A percentile compares a stretch with the other conserved stretches of the same genome.
These are phyloP conservation scores for Tylopilus cervinicoccineus DNA, from an alignment of 768 basidiomycete genomes.

Conservation along the genomic window DNA sequence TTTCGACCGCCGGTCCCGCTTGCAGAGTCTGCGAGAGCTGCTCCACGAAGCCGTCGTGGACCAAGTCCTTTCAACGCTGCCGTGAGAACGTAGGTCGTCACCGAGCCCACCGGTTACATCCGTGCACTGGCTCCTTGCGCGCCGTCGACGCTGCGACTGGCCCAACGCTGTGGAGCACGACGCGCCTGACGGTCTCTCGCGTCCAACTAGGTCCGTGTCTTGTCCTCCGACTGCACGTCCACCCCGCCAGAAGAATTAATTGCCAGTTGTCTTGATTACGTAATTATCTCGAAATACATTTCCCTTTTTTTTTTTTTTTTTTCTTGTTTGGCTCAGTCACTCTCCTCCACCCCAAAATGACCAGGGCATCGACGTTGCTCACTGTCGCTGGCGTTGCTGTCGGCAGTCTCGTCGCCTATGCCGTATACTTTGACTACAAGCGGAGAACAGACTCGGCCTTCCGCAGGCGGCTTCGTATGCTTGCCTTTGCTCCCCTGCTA, in stretches of 20 bases:
- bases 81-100: constrained; percentile 18
- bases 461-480: constrained; percentile 83
- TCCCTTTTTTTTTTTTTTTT: constrained; percentile 3
- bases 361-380: constrained; percentile 37
- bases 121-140: neutral
- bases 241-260: too few relatives aligned
- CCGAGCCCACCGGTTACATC: constrained; percentile 12
- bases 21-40: constrained; percentile 16
- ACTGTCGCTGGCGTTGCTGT: constrained; percentile 45
- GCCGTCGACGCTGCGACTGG: too few relatives aligned
- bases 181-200: too few relatives aligned
- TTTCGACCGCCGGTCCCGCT: constrained; percentile 21
- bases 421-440: constrained; percentile 92
- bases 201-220: too few relatives aligned
- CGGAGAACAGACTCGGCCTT: constrained; percentile 85
- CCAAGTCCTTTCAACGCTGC: constrained; percentile 22
- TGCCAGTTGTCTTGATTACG: constrained; percentile 9
- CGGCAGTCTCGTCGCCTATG: constrained; percentile 68
- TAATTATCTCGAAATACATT: constrained; percentile 20
- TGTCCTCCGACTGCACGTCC: too few relatives aligned
- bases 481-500: neutral
- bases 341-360: constrained; percentile 13
- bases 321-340: constrained; percentile 1
- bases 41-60: constrained; percentile 18
- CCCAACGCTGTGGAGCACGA: neutral